Conservation (phyloP, 352 stramenopile genomes). For the Phytopythium ostracodes region DNA sequence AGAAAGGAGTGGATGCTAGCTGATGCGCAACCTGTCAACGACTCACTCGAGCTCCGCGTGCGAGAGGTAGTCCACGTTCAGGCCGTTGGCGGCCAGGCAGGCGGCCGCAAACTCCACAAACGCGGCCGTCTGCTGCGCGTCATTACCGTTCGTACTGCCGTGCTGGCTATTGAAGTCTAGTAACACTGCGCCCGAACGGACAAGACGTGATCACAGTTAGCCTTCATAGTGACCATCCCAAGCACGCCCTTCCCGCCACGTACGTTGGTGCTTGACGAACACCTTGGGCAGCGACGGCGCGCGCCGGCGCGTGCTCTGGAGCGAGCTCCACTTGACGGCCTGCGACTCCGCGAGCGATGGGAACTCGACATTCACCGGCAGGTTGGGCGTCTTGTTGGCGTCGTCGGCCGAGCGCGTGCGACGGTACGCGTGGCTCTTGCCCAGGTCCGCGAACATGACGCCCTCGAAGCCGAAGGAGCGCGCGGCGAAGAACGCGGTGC, state of each 20-base stretch:
- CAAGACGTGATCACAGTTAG: background rate
- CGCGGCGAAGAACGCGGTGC: conserved; percentile 71
- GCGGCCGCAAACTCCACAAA: conserved; percentile 61
- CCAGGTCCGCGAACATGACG: conserved; percentile 78
- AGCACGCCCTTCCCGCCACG: conserved; percentile 7
- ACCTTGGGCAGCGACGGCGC: conserved; percentile 66
- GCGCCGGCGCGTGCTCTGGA: conserved; percentile 67
- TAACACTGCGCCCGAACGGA: conserved; percentile 42
- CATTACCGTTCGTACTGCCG: conserved; percentile 8
- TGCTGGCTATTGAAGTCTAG: conserved; percentile 45
- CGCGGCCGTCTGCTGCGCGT: conserved; percentile 15
- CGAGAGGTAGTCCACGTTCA: conserved; percentile 62
- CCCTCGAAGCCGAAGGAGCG: conserved; percentile 76
- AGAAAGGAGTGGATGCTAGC: background rate
- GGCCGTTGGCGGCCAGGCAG: conserved; percentile 49
- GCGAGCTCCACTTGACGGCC: conserved; percentile 46
- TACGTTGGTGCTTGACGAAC: conserved; percentile 81
- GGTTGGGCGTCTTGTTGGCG: conserved; percentile 24
- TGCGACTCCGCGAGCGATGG: conserved; percentile 49
- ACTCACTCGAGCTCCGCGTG: conserved; percentile 39
- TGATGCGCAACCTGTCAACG: background rate
- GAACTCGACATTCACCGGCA: conserved; percentile 44
- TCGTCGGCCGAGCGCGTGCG: conserved; percentile 27
- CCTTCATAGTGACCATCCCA: background rate
- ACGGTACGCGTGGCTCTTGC: conserved; percentile 50